Base-by-base conservation (phyloP, 2,329 filamentous ascomycete genomes). In the Sporothrix brasiliensis region DNA sequence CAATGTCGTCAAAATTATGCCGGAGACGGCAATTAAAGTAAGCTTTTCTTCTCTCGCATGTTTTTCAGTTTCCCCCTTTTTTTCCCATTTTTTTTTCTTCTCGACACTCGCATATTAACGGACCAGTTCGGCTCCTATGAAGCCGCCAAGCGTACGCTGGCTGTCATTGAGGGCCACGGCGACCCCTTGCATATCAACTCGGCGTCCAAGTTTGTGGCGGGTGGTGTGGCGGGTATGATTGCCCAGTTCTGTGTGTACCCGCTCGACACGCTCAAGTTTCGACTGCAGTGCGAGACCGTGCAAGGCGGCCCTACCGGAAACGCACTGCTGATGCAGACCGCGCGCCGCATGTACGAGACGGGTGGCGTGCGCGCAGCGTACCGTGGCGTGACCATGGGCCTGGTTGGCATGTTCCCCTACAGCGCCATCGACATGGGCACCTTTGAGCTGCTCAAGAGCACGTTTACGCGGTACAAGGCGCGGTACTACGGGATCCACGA, bases 1-100 rank as follows among this genome's bases (percentile, higher is more conserved):
- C 75, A 99, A 99, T 76, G 93, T 99, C 2, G 80, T 97, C 77
- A 99, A 99, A 80, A 95, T 99, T 72, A 97, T 98, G 93, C 95
- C 95, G 0, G 95, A 99, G 82, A 97, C 94, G 39, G 94, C 95
- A 34, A 97, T 99, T 78, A 97, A 97, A 76, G 83, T 84, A 77
- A 50, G 75, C 50, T 11, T 47, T 2, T 16, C 47, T 13, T 13
- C 11, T 44, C 41, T 44, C 11, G 16, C 14, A 4, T 13, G 1
- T 44, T 10, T 44, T 10, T 4, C 16, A 50, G 3, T 68, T 9
- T 13, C 6, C 11, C 41, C 13, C 13, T 6, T 49, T n/a, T 4
- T 24, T 6, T 16, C 11, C 39, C 16, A 7, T 19, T 19, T 49
- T 11, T 19, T 49, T 9, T 7, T 34, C 6, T 34, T 34, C 34